Conservation (phyloP, 345 rosid genomes). For the Corchorus olitorius region DNA sequence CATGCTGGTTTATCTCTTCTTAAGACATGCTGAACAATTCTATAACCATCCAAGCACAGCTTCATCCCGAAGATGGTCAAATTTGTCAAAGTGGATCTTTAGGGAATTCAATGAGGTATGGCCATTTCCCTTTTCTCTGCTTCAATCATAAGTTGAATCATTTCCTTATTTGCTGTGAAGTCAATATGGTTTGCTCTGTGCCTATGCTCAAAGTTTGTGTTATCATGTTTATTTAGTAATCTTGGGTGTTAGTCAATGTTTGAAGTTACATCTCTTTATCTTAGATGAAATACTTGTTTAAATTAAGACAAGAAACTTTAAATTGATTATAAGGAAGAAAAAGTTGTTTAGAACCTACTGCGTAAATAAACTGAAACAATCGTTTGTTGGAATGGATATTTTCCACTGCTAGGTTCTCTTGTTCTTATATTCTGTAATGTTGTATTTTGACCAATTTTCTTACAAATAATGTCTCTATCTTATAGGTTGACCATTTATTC, state of each 20-base stretch:
- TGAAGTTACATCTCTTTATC: background rate
- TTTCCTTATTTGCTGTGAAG: background rate
- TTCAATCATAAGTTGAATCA: background rate
- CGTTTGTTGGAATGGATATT: background rate
- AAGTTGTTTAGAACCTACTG: background rate
- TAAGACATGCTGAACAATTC: constrained; percentile 97
- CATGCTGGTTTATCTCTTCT: constrained; percentile 91
- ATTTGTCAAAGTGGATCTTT: constrained; percentile 92
- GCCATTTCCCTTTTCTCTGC: background rate
- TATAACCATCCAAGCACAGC: constrained; percentile 98
- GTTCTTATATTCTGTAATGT: constrained; percentile 1
- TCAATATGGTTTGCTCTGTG: background rate
- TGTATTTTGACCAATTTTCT: background rate
- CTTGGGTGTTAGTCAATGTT: background rate
- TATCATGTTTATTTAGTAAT: background rate
- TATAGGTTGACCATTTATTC: constrained; percentile 97
- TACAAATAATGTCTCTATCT: constrained; percentile 21
- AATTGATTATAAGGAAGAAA: background rate
- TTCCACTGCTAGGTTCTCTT: constrained; percentile 2
- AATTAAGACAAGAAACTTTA: background rate
- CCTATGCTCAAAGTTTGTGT: background rate
- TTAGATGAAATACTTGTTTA: background rate
- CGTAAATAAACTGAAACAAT: background rate
- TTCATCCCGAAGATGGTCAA: constrained; percentile 97
- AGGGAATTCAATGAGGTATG: constrained; percentile 97